These are phyloP conservation scores for Carex sylvatica DNA, from an alignment of 202 grass and related monocot genomes.

Conservation along the genomic window DNA sequence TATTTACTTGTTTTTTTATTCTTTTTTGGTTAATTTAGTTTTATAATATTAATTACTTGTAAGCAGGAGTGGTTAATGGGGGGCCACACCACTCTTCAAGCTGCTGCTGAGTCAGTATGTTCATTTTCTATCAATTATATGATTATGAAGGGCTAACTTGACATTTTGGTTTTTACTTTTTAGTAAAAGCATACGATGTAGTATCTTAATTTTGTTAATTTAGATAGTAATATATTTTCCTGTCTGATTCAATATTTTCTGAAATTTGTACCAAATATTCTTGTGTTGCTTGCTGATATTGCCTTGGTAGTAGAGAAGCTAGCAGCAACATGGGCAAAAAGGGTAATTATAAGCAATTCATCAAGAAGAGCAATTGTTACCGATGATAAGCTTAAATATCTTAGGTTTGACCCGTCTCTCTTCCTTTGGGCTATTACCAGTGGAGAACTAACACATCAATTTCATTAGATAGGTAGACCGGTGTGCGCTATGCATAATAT, in stretches of 20 bases:
- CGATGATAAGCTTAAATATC: conserved; percentile 58
- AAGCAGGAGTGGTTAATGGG: conserved; percentile 83
- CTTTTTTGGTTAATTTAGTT: background rate
- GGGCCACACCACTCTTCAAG: conserved; percentile 90
- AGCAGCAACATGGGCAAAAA: conserved; percentile 52
- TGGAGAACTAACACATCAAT: too few relatives aligned
- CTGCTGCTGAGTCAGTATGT: conserved; percentile 85
- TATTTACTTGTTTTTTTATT: conserved; percentile 28
- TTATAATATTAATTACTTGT: background rate
- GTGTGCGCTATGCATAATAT: too few relatives aligned
- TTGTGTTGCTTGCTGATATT: conserved; percentile 24
- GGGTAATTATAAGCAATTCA: conserved; percentile 40
- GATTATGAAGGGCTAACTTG: too few relatives aligned
- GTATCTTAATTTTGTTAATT: too few relatives aligned
- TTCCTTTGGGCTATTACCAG: conserved; percentile 66
- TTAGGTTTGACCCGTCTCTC: conserved; percentile 65
- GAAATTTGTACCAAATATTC: too few relatives aligned
- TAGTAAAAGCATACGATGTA: too few relatives aligned
- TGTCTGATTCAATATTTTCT: too few relatives aligned
- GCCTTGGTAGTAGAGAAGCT: conserved; percentile 67
- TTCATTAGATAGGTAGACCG: too few relatives aligned
- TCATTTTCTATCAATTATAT: conserved; percentile 20
- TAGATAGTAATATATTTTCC: too few relatives aligned
- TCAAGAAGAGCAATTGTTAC: conserved; percentile 53
- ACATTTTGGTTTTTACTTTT: too few relatives aligned